Percentiles rank a stretch among this genome's conserved stretches.
Evolutionary conservation across 2,329 filamentous ascomycete species (phyloP).

Genomic region (Septoria petroselini): DNA sequence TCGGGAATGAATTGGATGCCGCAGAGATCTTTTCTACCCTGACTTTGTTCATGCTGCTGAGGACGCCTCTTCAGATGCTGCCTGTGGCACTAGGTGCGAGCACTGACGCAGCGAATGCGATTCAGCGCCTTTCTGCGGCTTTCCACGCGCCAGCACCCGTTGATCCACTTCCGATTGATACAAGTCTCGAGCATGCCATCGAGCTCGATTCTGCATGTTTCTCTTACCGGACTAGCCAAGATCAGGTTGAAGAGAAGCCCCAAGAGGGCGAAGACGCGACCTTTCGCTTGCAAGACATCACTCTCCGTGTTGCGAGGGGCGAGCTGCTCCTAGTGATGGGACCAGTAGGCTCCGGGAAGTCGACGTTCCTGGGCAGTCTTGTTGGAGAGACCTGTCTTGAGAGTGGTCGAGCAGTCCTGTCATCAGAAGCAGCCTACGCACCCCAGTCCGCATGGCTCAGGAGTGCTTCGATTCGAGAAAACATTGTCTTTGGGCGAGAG

Average conservation of each 20-base stretch:
- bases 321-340: conserved; percentile 3
- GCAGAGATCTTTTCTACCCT: conserved; percentile 10
- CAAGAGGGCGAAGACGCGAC: background rate
- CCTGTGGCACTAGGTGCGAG: conserved; percentile 10
- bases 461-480: conserved; percentile 75
- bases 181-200: background rate
- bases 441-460: conserved; percentile 89
- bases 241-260: background rate
- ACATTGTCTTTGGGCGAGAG: conserved; percentile 77
- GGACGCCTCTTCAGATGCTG: conserved; percentile 9
- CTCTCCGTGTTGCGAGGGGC: background rate
- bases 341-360: conserved; percentile 13
- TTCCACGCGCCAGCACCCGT: background rate
- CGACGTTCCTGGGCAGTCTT: conserved; percentile 3
- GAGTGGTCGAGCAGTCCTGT: conserved; percentile 3
- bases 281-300: background rate
- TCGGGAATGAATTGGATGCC: conserved; percentile 8
- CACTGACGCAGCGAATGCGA: conserved; percentile 10
- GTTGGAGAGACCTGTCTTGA: conserved; percentile 10
- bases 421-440: conserved; percentile 8
- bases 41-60: conserved; percentile 12
- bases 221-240: background rate
- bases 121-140: conserved; percentile 1
- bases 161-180: background rate
- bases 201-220: conserved; percentile 1